phyloP scores from a whole-genome alignment of 176 grass and related monocot genomes.

The Carex cristatella region DNA sequence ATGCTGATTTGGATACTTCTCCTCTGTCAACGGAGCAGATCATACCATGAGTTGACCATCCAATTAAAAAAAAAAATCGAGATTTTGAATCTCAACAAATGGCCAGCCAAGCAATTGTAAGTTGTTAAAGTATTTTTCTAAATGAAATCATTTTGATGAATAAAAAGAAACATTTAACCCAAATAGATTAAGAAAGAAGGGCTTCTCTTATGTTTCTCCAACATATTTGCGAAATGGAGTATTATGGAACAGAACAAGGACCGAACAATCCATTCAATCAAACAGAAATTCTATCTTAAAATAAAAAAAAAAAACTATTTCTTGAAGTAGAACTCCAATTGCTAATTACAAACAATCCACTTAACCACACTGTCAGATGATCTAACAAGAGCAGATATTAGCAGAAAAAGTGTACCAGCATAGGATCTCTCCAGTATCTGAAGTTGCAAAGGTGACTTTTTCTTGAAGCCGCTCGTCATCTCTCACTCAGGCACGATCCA shows the following conservation, averaged over 20 bases:
- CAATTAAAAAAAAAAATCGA: background rate
- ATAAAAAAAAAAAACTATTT: background rate
- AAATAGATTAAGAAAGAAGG: background rate
- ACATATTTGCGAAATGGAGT: background rate
- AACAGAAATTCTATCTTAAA: background rate
- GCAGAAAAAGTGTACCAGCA: constrained; percentile 39
- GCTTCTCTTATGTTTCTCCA: background rate
- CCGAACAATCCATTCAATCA: background rate
- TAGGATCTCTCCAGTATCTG: constrained; percentile 69
- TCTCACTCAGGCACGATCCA: background rate
- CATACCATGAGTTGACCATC: background rate
- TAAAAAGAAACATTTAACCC: background rate
- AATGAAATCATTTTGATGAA: background rate
- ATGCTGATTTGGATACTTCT: constrained; percentile 68
- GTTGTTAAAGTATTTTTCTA: background rate
- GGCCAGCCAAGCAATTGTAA: background rate
- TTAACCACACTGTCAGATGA: background rate
- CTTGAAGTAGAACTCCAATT: background rate
- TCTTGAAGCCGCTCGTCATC: constrained; percentile 39
- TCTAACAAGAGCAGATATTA: constrained; percentile 6
- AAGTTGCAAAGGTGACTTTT: constrained; percentile 68
- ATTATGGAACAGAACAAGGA: background rate
- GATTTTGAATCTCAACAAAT: background rate
- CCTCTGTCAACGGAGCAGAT: constrained; percentile 29
- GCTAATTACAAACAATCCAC: background rate